Percentiles rank a stretch among this genome's conserved stretches.
These are phyloP conservation scores for Saururus chinensis DNA, from an alignment of 164 flowering plant species.

Conservation along the genomic window DNA sequence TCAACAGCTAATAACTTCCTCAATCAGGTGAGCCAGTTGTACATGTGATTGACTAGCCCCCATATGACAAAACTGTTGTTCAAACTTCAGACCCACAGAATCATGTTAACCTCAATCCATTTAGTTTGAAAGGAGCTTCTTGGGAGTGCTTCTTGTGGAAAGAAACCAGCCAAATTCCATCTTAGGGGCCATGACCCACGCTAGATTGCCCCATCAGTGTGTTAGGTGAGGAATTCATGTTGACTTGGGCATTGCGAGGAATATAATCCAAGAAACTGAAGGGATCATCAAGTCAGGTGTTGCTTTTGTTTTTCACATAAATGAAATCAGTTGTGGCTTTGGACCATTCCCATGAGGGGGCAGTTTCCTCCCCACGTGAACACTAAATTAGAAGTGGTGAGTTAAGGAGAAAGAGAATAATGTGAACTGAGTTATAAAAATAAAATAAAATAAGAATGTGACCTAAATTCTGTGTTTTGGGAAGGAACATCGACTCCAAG, in stretches of 20 bases:
- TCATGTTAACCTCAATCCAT: background rate
- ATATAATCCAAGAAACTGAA: conserved; percentile 13
- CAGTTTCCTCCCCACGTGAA: conserved; percentile 21
- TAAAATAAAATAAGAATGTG: too few species aligned
- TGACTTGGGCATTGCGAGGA: conserved; percentile 15
- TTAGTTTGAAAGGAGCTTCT: background rate
- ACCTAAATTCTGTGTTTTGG: background rate
- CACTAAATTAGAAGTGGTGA: background rate
- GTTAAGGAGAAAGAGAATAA: background rate
- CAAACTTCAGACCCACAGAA: too few species aligned
- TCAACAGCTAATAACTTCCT: too few species aligned
- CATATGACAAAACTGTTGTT: too few species aligned
- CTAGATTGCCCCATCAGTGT: background rate
- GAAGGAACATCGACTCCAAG: conserved; percentile 8
- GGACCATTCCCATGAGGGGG: background rate
- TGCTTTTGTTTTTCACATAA: conserved; percentile 18
- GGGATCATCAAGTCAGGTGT: conserved; percentile 31
- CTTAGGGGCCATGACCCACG: background rate
- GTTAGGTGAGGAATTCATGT: background rate
- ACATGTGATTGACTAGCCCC: too few species aligned
- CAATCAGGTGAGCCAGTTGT: too few species aligned
- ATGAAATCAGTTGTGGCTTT: conserved; percentile 1
- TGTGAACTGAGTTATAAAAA: background rate
- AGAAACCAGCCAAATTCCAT: background rate
- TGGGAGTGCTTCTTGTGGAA: background rate